phyloP scores from a whole-genome alignment of 179 eudicot species.

The Silene coronaria region DNA sequence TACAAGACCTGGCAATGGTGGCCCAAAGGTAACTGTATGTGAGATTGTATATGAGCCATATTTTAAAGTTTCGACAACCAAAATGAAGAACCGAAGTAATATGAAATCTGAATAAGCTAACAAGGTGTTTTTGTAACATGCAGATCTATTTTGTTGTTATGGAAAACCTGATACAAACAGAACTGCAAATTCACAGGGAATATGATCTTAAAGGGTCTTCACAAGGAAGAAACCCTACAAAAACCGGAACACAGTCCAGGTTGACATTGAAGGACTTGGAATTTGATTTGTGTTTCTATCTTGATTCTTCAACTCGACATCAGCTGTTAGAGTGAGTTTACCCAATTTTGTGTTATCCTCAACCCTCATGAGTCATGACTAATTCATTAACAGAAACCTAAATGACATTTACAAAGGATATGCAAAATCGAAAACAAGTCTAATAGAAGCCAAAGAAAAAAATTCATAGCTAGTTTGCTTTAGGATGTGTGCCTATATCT shows the following conservation, averaged over 20 bases:
- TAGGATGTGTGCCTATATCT: background rate
- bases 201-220: constrained; percentile 59
- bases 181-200: constrained; percentile 35
- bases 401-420: too few species aligned
- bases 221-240: constrained; percentile 42
- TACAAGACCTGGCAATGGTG: constrained; percentile 39
- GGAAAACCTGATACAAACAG: constrained; percentile 43
- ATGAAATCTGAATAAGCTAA: background rate
- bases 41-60: too few species aligned
- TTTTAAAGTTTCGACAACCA: background rate
- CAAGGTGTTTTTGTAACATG: constrained; percentile 1
- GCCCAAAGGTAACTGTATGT: constrained; percentile 36
- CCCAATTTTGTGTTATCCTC: background rate
- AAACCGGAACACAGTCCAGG: constrained; percentile 23
- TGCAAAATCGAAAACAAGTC: too few species aligned
- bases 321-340: constrained; percentile 41
- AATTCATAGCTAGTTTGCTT: too few species aligned
- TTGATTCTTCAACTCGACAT: constrained; percentile 26
- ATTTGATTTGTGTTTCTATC: constrained; percentile 42
- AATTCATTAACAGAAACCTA: too few species aligned
- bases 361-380: background rate
- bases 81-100: background rate
- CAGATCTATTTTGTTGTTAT: constrained; percentile 58
- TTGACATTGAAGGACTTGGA: constrained; percentile 44
- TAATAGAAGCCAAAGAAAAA: too few species aligned